Percentiles rank a stretch among this genome's conserved stretches.
These are phyloP conservation scores for Mucor piriformis DNA, from an alignment of 371 early-diverging fungal genomes.

Conservation along the genomic window DNA sequence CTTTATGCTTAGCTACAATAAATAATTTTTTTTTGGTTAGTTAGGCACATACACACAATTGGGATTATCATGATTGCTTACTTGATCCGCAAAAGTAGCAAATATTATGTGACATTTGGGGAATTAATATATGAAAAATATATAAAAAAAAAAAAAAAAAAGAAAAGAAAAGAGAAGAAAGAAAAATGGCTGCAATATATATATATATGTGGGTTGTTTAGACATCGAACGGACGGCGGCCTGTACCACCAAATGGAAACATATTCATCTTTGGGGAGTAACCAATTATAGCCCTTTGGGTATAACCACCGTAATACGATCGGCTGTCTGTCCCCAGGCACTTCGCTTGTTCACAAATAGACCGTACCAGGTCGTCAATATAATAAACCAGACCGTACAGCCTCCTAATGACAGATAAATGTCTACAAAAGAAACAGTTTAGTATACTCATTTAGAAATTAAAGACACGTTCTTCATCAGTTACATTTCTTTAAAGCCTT, in stretches of 20 bases:
- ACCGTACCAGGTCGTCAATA: conserved; percentile 59
- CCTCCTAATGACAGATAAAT: conserved; percentile 53
- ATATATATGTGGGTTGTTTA: not conserved
- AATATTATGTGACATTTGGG: not conserved
- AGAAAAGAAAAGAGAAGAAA: not conserved
- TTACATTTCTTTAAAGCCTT: conserved; percentile 56
- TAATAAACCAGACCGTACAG: conserved; percentile 49
- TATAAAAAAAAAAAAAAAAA: not conserved
- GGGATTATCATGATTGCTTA: not conserved
- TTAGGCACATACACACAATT: not conserved
- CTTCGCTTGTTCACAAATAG: conserved; percentile 57
- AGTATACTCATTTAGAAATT: not conserved
- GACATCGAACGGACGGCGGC: not conserved
- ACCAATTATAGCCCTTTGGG: conserved; percentile 52
- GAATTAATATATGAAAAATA: not conserved
- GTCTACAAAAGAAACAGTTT: too few relatives aligned
- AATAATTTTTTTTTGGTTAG: not conserved
- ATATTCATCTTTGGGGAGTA: too few relatives aligned
- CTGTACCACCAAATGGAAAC: not conserved
- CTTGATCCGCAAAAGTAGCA: conserved; percentile 26
- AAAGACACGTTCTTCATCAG: not conserved
- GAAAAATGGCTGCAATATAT: not conserved
- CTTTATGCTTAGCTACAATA: conserved; percentile 16
- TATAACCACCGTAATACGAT: conserved; percentile 60
- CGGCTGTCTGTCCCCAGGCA: conserved; percentile 54